Evolutionary conservation across 371 early-diverging fungal species (phyloP).

Genomic region (Paraphysoderma sedebokerense): DNA sequence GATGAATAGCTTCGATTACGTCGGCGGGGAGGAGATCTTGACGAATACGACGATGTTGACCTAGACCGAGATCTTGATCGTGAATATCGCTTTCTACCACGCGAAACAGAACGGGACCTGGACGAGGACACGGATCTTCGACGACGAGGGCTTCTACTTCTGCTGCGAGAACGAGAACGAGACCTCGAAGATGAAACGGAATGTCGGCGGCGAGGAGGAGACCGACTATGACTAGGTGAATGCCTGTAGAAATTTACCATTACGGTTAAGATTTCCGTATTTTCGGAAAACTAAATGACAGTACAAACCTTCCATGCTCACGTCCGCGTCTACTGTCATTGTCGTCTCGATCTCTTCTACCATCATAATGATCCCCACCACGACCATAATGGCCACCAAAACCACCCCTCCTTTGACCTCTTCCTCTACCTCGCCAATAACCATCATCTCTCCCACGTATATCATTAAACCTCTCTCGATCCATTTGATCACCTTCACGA

Average conservation of each 20-base stretch:
- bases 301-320: background rate
- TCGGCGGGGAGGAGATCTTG: background rate
- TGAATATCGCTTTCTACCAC: too few species aligned
- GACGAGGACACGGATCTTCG: background rate
- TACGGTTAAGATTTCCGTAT: background rate
- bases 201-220: background rate
- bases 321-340: background rate
- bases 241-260: background rate
- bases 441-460: background rate
- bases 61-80: background rate
- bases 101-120: background rate
- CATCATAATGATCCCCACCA: background rate
- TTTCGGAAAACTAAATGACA: background rate
- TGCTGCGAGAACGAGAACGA: background rate
- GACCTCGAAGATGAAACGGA: background rate
- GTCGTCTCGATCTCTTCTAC: background rate
- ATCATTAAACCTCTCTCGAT: background rate
- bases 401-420: background rate
- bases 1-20: background rate
- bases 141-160: background rate
- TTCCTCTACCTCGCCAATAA: too few species aligned
- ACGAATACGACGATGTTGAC: background rate
- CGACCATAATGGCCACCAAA: background rate
- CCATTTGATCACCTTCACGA: background rate
- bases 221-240: background rate